Evolutionary conservation across 345 rosid species (phyloP).

Genomic region (Eucalyptus fibrosa): DNA sequence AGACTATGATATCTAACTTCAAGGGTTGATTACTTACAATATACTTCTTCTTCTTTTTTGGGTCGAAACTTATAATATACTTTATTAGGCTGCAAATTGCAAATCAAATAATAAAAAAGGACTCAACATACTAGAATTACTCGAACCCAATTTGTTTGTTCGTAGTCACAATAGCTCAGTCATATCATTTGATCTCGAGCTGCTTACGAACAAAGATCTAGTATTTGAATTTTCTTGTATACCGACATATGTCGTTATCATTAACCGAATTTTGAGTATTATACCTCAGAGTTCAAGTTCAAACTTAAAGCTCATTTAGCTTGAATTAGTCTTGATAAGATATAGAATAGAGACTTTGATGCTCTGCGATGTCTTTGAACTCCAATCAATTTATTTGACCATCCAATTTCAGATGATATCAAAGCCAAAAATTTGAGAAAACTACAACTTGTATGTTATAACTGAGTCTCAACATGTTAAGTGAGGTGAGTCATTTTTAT

Average conservation of each 20-base stretch:
- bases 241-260: neutral
- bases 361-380: neutral
- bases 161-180: neutral
- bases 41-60: neutral
- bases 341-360: neutral
- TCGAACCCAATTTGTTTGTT: neutral
- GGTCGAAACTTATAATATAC: neutral
- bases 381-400: neutral
- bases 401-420: neutral
- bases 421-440: neutral
- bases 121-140: neutral
- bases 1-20: neutral
- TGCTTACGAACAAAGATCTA: neutral
- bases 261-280: neutral
- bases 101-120: neutral
- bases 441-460: neutral
- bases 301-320: neutral
- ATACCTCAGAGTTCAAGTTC: neutral
- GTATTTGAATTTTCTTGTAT: neutral
- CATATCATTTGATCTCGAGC: neutral
- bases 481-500: neutral
- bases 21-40: neutral
- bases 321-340: neutral
- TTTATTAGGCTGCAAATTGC: neutral
- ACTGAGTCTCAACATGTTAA: neutral